Conservation (phyloP, 176 grass and related monocot genomes). For the Musa troglodytarum region DNA sequence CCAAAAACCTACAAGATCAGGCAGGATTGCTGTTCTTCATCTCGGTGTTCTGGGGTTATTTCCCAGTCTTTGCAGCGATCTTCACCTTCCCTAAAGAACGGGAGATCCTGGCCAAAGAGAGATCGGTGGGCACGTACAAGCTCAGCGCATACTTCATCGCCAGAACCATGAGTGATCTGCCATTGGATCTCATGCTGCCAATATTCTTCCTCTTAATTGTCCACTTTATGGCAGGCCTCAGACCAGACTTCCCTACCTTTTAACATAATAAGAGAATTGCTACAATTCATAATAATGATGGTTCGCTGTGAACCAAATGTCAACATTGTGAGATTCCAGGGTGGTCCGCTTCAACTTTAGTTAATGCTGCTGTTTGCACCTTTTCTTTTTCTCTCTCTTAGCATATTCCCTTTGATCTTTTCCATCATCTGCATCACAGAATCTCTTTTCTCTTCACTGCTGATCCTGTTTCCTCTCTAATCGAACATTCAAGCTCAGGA, state of each 20-base stretch:
- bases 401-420: too few relatives aligned
- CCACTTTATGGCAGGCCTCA: constrained; percentile 93
- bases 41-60: constrained; percentile 96
- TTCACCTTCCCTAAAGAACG: constrained; percentile 99
- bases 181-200: constrained; percentile 88
- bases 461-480: too few relatives aligned
- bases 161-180: constrained; percentile 85
- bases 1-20: constrained; percentile 81
- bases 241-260: constrained; percentile 23
- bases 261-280: too few relatives aligned
- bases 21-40: constrained; percentile 96
- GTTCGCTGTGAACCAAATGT: too few relatives aligned
- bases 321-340: too few relatives aligned
- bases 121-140: constrained; percentile 92
- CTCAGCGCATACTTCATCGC: constrained; percentile 98
- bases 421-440: too few relatives aligned
- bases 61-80: constrained; percentile 92
- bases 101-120: constrained; percentile 92
- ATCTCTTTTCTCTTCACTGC: too few relatives aligned
- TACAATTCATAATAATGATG: too few relatives aligned
- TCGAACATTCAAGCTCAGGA: too few relatives aligned
- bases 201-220: constrained; percentile 80
- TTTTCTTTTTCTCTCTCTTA: too few relatives aligned
- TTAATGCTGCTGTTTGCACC: too few relatives aligned
- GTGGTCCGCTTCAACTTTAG: too few relatives aligned